Percentiles rank a stretch among this genome's conserved stretches.
These are phyloP conservation scores for Trypanosoma cruzi DNA, from an alignment of 208 protist species.

Conservation along the genomic window DNA sequence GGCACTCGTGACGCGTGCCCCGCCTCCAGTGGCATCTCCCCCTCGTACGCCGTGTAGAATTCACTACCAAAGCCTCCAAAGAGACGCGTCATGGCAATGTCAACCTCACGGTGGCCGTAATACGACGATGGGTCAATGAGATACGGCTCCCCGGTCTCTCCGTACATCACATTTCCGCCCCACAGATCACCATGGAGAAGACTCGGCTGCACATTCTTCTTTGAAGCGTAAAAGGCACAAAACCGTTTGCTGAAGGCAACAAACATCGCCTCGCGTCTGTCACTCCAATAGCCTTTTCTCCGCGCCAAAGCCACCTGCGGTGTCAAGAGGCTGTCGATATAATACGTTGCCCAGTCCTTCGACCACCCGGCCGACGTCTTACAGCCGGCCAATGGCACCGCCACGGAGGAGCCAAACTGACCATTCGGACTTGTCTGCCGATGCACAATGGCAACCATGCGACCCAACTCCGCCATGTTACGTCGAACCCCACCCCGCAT, in stretches of 20 bases:
- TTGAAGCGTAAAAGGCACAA: conserved; percentile 9
- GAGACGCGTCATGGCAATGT: conserved; percentile 37
- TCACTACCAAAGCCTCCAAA: conserved; percentile 35
- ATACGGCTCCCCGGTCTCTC: conserved; percentile 13
- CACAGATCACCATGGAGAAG: conserved; percentile 36
- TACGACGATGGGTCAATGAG: conserved; percentile 35
- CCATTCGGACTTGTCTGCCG: conserved; percentile 19
- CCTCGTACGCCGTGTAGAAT: conserved; percentile 40
- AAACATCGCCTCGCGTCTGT: conserved; percentile 12
- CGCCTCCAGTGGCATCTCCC: conserved; percentile 16
- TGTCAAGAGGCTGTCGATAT: conserved; percentile 14
- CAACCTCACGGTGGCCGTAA: conserved; percentile 38
- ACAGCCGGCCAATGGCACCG: not conserved
- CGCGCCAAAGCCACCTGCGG: conserved; percentile 23
- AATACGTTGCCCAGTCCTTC: conserved; percentile 26
- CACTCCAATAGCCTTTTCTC: conserved; percentile 23
- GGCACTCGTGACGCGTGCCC: conserved; percentile 23
- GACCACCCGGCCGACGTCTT: conserved; percentile 14
- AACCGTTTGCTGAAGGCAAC: conserved; percentile 27
- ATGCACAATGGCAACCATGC: conserved; percentile 23
- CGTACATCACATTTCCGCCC: conserved; percentile 31
- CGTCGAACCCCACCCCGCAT: not conserved
- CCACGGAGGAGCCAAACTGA: conserved; percentile 22
- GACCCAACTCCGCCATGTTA: conserved; percentile 17
- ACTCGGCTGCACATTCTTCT: conserved; percentile 1